Conservation (phyloP, 2,329 filamentous ascomycete species). For the Arthroderma uncinatum region DNA sequence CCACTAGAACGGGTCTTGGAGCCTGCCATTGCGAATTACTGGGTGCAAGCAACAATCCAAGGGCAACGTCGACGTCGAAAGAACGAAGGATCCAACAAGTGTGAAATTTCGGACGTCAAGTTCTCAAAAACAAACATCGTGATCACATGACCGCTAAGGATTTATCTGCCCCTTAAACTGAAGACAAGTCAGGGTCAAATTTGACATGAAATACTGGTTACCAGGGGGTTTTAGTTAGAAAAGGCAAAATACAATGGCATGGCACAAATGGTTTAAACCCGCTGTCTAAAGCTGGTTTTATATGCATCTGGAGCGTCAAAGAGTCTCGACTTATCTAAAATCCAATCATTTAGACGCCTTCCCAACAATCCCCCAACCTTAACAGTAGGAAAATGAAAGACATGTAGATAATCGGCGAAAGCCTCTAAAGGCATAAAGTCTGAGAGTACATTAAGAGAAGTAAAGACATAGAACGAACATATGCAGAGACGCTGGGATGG, state of each 20-base stretch:
- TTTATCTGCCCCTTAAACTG: background rate
- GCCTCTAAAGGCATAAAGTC: background rate
- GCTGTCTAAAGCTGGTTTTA: background rate
- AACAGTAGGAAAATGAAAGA: background rate
- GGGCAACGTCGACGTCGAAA: background rate
- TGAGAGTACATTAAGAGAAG: background rate
- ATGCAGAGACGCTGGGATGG: background rate
- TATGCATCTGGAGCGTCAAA: background rate
- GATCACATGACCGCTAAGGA: background rate
- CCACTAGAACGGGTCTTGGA: background rate
- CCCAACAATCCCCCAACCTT: background rate
- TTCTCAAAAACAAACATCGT: background rate
- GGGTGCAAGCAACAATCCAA: too few relatives aligned
- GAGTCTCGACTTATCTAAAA: background rate
- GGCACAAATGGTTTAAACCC: background rate
- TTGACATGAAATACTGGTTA: too few relatives aligned
- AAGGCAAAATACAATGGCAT: background rate
- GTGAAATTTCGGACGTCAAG: background rate
- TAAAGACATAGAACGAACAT: background rate
- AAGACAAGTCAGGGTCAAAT: too few relatives aligned
- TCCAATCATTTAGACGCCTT: slow-evolving; percentile 1
- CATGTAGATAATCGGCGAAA: background rate
- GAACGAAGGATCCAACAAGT: background rate
- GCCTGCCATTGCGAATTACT: background rate
- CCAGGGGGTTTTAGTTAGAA: background rate